These are phyloP conservation scores for Micromonas pusilla DNA, from an alignment of 139 green algal genomes.

Conservation along the genomic window DNA sequence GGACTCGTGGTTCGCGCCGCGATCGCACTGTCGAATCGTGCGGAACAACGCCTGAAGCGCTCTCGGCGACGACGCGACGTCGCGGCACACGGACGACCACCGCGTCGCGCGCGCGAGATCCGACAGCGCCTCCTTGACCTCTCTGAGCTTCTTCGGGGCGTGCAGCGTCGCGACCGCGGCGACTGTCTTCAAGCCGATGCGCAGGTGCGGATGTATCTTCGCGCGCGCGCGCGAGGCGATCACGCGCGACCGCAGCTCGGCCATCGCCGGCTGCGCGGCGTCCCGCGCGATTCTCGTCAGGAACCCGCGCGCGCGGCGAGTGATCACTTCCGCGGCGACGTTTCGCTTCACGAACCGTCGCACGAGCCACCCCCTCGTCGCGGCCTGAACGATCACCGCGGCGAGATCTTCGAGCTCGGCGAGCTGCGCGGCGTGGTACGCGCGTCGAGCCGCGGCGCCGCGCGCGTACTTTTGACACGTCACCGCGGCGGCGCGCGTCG, in stretches of 20 bases:
- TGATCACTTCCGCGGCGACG: no score
- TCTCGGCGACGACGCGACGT: neutral
- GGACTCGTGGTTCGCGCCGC: neutral
- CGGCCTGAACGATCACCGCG: neutral
- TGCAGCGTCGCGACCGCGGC: neutral
- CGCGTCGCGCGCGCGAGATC: neutral
- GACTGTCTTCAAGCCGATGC: no score
- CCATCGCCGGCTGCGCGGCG: no score
- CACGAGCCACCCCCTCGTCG: neutral
- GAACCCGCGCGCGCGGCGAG: no score
- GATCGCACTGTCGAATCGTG: neutral
- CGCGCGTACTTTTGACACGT: neutral
- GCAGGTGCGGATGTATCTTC: no score
- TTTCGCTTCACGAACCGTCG: no score
- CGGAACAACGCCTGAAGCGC: neutral
- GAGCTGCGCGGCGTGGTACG: no score
- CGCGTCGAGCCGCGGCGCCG: neutral
- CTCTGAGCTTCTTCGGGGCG: neutral
- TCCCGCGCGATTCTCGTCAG: no score
- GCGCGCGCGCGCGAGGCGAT: no score
- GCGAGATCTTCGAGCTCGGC: no score
- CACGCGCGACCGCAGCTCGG: no score
- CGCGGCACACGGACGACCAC: neutral
- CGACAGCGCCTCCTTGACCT: neutral
- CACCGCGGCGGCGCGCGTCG: no score